A percentile compares a stretch with the other conserved stretches of the same genome.
Conservation (phyloP, 192 early-diverging fungal species). For the Mortierella claussenii region DNA sequence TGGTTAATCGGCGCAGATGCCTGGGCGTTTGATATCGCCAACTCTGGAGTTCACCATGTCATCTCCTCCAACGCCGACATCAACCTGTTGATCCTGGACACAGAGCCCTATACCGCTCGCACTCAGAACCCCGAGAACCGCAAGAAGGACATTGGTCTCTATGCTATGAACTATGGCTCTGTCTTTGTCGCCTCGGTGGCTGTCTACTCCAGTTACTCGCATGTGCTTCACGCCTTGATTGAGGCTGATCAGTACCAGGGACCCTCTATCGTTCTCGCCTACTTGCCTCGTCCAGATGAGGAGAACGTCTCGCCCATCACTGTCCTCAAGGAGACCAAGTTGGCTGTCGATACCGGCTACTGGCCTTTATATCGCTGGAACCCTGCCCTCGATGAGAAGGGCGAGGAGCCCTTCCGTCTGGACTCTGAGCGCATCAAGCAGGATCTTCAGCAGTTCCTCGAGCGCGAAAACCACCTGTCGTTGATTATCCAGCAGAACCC, state of each 20-base stretch:
- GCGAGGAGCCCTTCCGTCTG: conserved; percentile 71
- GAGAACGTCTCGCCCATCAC: conserved; percentile 70
- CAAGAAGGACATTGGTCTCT: conserved; percentile 96
- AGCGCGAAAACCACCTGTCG: conserved; percentile 86
- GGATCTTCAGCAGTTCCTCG: conserved; percentile 83
- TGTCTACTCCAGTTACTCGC: conserved; percentile 87
- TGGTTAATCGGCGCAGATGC: conserved; percentile 93
- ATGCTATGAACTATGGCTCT: conserved; percentile 93
- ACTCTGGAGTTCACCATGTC: conserved; percentile 91
- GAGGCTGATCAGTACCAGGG: conserved; percentile 93
- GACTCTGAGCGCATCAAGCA: conserved; percentile 85
- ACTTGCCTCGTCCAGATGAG: conserved; percentile 73
- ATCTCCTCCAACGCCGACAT: conserved; percentile 85
- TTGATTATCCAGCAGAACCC: conserved; percentile 78
- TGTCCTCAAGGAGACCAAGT: conserved; percentile 88
- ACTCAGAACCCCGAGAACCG: conserved; percentile 66
- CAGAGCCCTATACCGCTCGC: conserved; percentile 75
- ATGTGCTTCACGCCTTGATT: conserved; percentile 86
- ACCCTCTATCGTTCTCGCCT: conserved; percentile 90
- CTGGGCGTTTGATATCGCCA: conserved; percentile 89
- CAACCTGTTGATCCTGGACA: conserved; percentile 93
- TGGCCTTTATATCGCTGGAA: conserved; percentile 98
- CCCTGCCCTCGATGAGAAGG: conserved; percentile 69
- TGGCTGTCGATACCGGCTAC: conserved; percentile 87
- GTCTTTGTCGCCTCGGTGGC: conserved; percentile 94